Base-by-base conservation (phyloP, 768 basidiomycete species). In the Leccinum olivaceopallidum region DNA sequence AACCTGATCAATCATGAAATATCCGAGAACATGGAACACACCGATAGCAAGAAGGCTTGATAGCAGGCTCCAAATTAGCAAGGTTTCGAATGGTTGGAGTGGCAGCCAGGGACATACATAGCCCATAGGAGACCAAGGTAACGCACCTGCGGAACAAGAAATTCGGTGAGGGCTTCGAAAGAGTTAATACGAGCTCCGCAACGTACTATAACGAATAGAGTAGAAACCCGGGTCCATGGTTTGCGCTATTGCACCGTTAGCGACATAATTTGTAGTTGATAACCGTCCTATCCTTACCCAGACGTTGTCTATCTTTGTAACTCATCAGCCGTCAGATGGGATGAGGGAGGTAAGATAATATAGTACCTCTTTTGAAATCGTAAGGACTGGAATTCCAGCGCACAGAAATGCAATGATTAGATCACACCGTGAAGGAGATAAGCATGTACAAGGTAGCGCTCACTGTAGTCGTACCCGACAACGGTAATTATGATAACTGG, bases 401-500 rank as follows among this genome's bases (percentile, higher is more conserved):
- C n/a, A 22, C 0, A 24, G 10, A 54, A 44, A 12, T 44, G 10
- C 6, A 20, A 44, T 44, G 13, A 48, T 53, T 32, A 6, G 10
- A 14, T 42, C 2, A 28, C 18, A 34, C 10, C n/a, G 5, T 36
- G 10, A 30, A 18, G 2, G 42, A 44, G 42, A 20, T n/a, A 36
- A 52, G 16, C 22, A 22, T 36, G 36, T 13, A 48, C 16, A 14
- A 13, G 10, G 6, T 7, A 4, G 6, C 18, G 7, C 66, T 59
- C 48, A 61, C 66, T 6, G 18, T 67, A 67, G 49, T 67, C 66
- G 44, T 67, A 67, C 49, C 50, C 58, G 32, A 67, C 44, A 14
- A 55, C 6, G 28, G 52, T 39, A 22, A 57, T 55, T 13, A 60
- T 44, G 14, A 53, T 14, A 9, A 61, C 66, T 67, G 8, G 5